phyloP scores from a whole-genome alignment of 768 basidiomycete genomes.

The Mrakia blollopis region DNA sequence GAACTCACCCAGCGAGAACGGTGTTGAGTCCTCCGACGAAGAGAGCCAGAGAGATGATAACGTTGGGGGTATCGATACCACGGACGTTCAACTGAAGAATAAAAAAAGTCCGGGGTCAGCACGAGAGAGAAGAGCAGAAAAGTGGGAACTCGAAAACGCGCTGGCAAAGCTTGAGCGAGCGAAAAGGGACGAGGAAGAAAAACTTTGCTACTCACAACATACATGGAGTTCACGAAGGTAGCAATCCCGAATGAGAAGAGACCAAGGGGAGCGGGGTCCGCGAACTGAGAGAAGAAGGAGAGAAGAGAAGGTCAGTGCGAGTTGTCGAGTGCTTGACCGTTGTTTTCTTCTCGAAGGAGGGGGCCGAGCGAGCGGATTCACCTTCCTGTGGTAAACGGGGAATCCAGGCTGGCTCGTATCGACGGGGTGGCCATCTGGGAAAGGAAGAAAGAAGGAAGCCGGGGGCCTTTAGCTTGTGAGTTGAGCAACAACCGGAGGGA shows the following conservation, averaged over 20 bases:
- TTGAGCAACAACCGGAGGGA: not conserved
- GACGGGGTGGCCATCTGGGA: not conserved
- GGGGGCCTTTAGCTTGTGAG: not conserved
- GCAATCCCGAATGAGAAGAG: not conserved
- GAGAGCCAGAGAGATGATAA: not conserved
- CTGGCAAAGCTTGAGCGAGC: too few species aligned
- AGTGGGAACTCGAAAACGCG: too few species aligned
- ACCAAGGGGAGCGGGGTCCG: not conserved
- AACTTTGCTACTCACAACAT: not conserved
- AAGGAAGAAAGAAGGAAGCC: not conserved
- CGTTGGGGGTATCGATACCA: not conserved
- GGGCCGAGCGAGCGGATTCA: not conserved
- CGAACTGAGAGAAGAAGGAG: not conserved
- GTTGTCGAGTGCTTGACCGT: too few species aligned
- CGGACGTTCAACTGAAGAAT: not conserved
- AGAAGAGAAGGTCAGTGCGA: not conserved
- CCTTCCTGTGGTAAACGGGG: not conserved
- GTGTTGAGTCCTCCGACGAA: not conserved
- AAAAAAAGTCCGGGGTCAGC: too few species aligned
- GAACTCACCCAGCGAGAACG: not conserved
- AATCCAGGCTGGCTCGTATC: slow-evolving; percentile 1
- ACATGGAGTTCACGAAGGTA: not conserved
- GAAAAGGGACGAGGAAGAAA: too few species aligned
- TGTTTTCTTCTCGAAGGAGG: too few species aligned
- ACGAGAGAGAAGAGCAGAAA: too few species aligned